Evolutionary conservation across 1,139 yeast species (phyloP).

Genomic region (Geotrichum histeridarum): DNA sequence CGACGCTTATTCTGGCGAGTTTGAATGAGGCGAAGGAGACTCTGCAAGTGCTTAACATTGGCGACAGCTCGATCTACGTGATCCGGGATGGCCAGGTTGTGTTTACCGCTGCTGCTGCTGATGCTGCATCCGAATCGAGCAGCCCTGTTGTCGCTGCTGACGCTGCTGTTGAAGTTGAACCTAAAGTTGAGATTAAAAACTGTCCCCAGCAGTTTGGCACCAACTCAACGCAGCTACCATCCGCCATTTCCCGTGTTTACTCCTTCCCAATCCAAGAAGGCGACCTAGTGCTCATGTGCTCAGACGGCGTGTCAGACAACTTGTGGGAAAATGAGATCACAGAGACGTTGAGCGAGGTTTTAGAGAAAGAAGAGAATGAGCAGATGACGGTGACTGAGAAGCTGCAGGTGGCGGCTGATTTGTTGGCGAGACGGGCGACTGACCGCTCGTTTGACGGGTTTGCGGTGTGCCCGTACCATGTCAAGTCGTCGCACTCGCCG

Average conservation of each 20-base stretch:
- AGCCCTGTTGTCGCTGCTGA: no score
- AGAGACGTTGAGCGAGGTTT: conserved; percentile 48
- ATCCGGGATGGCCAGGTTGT: conserved; percentile 48
- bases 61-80: conserved; percentile 51
- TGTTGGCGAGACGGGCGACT: conserved; percentile 16
- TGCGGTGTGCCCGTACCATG: conserved; percentile 24
- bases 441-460: conserved; percentile 23
- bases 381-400: background rate
- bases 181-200: background rate
- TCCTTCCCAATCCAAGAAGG: conserved; percentile 40
- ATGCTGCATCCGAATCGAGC: no score
- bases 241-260: background rate
- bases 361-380: conserved; percentile 31
- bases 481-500: conserved; percentile 10
- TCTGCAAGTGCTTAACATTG: conserved; percentile 48
- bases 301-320: conserved; percentile 93
- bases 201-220: conserved; percentile 20
- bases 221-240: conserved; percentile 3
- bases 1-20: conserved; percentile 51
- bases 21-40: conserved; percentile 42
- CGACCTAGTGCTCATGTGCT: conserved; percentile 77
- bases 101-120: conserved; percentile 22
- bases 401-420: background rate
- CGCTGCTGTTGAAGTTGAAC: no score
- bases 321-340: conserved; percentile 57